Evolutionary conservation across 1,284 basidiomycete genomes (phyloP), one percentile per base, ranked within the genome.

Genomic region (Meira miltonrushii): DNA sequence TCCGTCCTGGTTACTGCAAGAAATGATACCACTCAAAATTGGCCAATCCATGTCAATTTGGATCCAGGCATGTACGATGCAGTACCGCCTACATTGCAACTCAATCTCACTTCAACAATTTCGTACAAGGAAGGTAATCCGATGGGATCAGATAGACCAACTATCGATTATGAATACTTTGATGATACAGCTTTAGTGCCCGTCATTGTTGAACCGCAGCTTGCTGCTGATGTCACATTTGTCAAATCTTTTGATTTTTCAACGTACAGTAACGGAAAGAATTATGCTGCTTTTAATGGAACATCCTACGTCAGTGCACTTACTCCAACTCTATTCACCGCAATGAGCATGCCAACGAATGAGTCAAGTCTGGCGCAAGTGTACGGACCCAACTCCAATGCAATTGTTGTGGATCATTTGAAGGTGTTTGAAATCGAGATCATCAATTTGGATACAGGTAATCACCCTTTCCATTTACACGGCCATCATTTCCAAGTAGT

Each of bases 21-120:
- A 58, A 91, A 92, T 78, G 89, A 92, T 69, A 88, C 89, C 0
- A 81, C 81, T 13, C 80, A 83, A 19, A 95, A 96, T 82, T 97
- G 87, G 85, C 85, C 84, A 47, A 85, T 98, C 62, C 90, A 92
- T 74, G 88, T 89, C 25, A 89, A 91, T 81, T 90, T 96, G 84
- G 89, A 92, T 61, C 68, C 74, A 12, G 81, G 81, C 66, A 82
- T 82, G 82, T 81, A 66, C 61, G 81, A 75, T 41, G 40, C 62
- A 37, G 68, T 75, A 28, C 72, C 71, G 21, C 64, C 62, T 2
- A 57, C 59, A 11, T 66, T 74, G 9, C 67, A 70, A 61, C 66
- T 77, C 54, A 77, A 77, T 47, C 54, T 73, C n/a, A 63, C 70
- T 15, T 61, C 71, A 15, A 72, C 65, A 17, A 60, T 77, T 40